A percentile compares a stretch with the other conserved stretches of the same genome.
Evolutionary conservation across 2,329 filamentous ascomycete species (phyloP).

Genomic region (Arachnomyces sp.): DNA sequence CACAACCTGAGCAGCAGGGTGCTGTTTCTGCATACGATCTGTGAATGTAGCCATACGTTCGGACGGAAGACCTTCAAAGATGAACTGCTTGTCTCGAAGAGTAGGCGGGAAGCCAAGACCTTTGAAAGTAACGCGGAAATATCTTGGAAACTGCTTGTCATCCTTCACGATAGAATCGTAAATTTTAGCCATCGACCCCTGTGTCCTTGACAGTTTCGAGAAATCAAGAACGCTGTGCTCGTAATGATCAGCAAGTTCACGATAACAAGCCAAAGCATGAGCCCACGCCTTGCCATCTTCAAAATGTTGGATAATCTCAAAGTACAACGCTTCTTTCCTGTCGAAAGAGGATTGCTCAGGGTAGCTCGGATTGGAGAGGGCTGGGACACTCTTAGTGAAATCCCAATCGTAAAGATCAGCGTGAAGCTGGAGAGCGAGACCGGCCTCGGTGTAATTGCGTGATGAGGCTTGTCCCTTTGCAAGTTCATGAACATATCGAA

Average conservation of each 20-base stretch:
- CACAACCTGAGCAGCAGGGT: conserved; percentile 76
- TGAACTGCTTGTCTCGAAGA: conserved; percentile 81
- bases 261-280: conserved; percentile 77
- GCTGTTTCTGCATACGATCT: conserved; percentile 85
- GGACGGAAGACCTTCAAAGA: conserved; percentile 73
- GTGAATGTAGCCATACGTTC: conserved; percentile 77
- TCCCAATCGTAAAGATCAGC: conserved; percentile 93
- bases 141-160: conserved; percentile 69
- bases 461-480: conserved; percentile 68
- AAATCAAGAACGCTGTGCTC: conserved; percentile 87
- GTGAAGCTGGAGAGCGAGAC: conserved; percentile 79
- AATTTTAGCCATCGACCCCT: conserved; percentile 84
- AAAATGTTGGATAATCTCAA: conserved; percentile 89
- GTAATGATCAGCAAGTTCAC: conserved; percentile 86
- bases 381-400: conserved; percentile 56
- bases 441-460: conserved; percentile 78
- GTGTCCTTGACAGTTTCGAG: conserved; percentile 77
- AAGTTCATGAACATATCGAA: conserved; percentile 90
- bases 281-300: conserved; percentile 94
- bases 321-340: conserved; percentile 84
- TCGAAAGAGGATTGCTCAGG: conserved; percentile 83
- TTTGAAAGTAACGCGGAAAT: conserved; percentile 85
- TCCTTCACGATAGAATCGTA: conserved; percentile 83
- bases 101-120: conserved; percentile 78
- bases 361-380: conserved; percentile 66